Evolutionary conservation across 2,329 filamentous ascomycete species (phyloP), one percentile per base, ranked within the genome.

Genomic region (Aspergillus unguis): DNA sequence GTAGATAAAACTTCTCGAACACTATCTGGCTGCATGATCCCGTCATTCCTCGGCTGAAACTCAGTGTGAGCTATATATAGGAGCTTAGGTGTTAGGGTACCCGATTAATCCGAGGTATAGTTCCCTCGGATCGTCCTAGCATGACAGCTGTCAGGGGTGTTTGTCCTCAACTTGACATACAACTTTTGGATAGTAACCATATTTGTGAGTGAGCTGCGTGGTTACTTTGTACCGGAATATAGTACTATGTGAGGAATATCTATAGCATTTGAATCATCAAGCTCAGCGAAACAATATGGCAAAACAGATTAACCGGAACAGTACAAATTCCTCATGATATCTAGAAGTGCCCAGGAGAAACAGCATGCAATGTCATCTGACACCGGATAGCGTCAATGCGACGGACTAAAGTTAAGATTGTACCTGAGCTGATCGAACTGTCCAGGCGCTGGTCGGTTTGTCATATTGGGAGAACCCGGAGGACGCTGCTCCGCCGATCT

Each of bases 401-500:
- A 5, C 31, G 25, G 29, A 44, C 28, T 17, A 32, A 11, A 7
- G 25, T 7, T 10, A 17, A 3, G 9, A 26, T 6, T 8, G 28
- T 44, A 29, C n/a, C 17, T 38, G 36, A 8, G 17, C 25, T 38
- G 36, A 26, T 45, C 17, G 48, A 36, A 37, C 31, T 25, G 33
- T 46, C 42, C 36, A 38, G 49, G 35, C 17, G 17, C 17, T 40
- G 43, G 11, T 32, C 42, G 48, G 41, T 25, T 50, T 46, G 42
- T 51, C 43, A 46, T 46, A 23, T 37, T 32, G 4, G 41, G 40
- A 6, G 41, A 49, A 44, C 11, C 42, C 49, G 49, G 49, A 51
- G 36, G 49, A 51, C 42, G 43, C 35, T 51, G 42, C 49, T 51
- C 49, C 49, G 49, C 43, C 49, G 29, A 49, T 7, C 32, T 32